Percentiles rank a stretch among this genome's conserved stretches.
phyloP scores from a whole-genome alignment of 164 flowering plant species.

The Liquidambar formosana region DNA sequence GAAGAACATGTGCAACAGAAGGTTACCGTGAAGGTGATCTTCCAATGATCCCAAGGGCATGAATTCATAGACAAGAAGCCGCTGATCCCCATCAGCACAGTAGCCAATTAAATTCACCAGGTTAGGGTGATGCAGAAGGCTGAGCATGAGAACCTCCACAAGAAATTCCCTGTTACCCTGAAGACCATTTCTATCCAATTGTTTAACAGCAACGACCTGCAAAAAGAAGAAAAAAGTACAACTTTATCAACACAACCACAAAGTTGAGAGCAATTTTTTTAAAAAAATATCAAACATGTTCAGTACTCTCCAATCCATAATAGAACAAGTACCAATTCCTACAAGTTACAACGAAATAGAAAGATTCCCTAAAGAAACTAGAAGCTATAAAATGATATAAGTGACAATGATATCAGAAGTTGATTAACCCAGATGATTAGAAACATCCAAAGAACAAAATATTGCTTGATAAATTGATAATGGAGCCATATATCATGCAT shows the following conservation, averaged over 20 bases:
- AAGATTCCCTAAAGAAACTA: no score
- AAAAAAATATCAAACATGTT: neutral
- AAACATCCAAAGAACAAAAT: no score
- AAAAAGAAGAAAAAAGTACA: neutral
- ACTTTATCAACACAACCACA: neutral
- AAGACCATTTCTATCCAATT: conserved; percentile 51
- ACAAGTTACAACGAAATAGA: no score
- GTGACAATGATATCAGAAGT: no score
- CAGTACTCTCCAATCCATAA: neutral
- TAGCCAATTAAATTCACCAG: conserved; percentile 50
- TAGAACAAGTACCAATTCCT: no score
- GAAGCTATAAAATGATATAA: no score
- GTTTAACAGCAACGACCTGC: conserved; percentile 55
- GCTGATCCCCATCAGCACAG: conserved; percentile 56
- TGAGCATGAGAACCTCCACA: conserved; percentile 54
- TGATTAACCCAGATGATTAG: no score
- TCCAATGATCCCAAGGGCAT: conserved; percentile 55
- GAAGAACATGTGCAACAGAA: conserved; percentile 2
- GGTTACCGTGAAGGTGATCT: conserved; percentile 51
- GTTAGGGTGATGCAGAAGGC: conserved; percentile 50
- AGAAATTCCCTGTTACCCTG: conserved; percentile 58
- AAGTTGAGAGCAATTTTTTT: neutral
- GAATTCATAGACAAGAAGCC: conserved; percentile 52
- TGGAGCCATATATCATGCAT: no score
- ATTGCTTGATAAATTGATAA: no score